Evolutionary conservation across 2,329 filamentous ascomycete species (phyloP).

Genomic region (Claviceps lovelessii): DNA sequence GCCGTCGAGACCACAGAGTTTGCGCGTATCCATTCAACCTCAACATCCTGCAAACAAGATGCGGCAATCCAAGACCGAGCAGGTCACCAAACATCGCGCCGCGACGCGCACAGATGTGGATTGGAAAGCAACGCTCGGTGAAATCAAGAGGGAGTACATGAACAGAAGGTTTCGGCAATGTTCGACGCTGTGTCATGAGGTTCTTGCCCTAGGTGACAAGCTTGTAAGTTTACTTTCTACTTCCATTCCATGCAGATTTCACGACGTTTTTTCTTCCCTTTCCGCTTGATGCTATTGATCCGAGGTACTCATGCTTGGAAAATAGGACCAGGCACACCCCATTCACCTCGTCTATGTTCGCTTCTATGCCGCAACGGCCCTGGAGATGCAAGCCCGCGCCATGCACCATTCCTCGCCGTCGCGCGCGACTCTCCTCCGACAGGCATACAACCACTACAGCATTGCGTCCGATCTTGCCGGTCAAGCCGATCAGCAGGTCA

Average conservation of each 20-base stretch:
- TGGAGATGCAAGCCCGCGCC: constrained; percentile 40
- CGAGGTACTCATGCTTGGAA: not conserved
- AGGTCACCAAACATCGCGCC: not conserved
- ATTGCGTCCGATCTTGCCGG: constrained; percentile 33
- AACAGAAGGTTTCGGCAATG: constrained; percentile 38
- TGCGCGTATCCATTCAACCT: not conserved
- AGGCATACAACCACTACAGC: constrained; percentile 38
- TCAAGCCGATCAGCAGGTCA: constrained; percentile 28
- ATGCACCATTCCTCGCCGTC: constrained; percentile 31
- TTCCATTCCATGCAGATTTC: too few species aligned
- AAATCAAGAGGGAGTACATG: constrained; percentile 40
- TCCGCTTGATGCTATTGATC: not conserved
- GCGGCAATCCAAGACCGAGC: not conserved
- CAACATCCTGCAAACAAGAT: not conserved
- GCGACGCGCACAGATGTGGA: constrained; percentile 30
- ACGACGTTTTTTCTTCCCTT: not conserved
- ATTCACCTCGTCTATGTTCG: constrained; percentile 44
- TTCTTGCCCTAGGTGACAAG: constrained; percentile 34
- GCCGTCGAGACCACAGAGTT: not conserved
- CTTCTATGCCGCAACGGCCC: constrained; percentile 47
- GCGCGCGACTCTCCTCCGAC: constrained; percentile 32
- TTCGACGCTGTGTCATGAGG: constrained; percentile 36
- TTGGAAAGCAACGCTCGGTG: constrained; percentile 36
- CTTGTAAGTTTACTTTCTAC: constrained; percentile 20
- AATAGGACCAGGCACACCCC: constrained; percentile 29